Percentiles rank a stretch among this genome's conserved stretches.
phyloP scores from a whole-genome alignment of 202 grass and related monocot genomes.

The Schoenoplectus triqueter region DNA sequence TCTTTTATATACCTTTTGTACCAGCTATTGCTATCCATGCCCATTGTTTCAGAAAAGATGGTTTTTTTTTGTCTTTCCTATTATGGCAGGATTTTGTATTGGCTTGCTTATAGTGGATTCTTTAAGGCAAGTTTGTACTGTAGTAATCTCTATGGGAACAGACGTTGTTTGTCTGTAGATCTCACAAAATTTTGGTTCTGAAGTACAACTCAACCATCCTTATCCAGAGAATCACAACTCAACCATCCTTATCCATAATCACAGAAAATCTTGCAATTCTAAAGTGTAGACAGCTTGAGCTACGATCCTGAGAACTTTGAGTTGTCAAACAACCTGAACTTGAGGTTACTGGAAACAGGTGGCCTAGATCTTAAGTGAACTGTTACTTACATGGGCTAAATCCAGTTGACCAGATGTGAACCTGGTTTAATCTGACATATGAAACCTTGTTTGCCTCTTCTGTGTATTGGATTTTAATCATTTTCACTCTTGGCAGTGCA shows the following conservation, averaged over 20 bases:
- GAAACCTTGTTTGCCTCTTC: background rate
- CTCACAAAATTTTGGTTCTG: background rate
- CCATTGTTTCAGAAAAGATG: background rate
- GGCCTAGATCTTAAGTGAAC: background rate
- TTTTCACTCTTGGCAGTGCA: background rate
- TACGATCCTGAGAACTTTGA: background rate
- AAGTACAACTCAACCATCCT: background rate
- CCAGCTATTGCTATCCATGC: background rate
- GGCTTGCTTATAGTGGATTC: background rate
- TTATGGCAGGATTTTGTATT: background rate
- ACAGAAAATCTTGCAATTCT: background rate
- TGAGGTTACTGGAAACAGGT: background rate
- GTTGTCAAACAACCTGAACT: too few species aligned
- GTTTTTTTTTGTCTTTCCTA: background rate
- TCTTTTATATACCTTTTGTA: background rate
- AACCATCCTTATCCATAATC: background rate
- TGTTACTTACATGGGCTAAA: background rate
- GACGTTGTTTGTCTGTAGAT: background rate
- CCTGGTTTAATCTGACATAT: background rate
- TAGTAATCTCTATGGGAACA: background rate
- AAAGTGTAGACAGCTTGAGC: background rate
- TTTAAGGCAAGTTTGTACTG: background rate
- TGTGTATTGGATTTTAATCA: background rate
- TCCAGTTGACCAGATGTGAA: background rate
- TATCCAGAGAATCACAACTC: background rate